Evolutionary conservation across 2,329 filamentous ascomycete species (phyloP), one percentile per base, ranked within the genome.

Genomic region (Aspergillaceae sp.): DNA sequence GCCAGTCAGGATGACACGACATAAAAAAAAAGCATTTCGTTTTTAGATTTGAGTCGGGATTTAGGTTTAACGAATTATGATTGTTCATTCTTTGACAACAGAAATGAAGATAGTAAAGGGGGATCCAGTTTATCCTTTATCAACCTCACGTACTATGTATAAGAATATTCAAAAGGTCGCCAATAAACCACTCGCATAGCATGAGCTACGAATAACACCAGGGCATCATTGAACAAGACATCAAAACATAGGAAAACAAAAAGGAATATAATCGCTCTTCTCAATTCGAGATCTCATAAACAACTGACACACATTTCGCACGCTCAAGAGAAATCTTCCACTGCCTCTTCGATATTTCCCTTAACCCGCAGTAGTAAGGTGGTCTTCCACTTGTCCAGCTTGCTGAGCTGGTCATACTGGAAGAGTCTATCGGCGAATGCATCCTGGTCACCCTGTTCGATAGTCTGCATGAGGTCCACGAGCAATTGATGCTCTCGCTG

Each of bases 371-470:
- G 72, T 52, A 95, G 68, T 48, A 95, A 73, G 30, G 84, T 87
- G 43, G 87, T 95, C 84, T 96, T 95, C 91, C 91, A 97, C 74
- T 91, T 92, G 64, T 96, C 90, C 61, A 97, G 72, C 75, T 92
- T 92, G 72, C 83, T 92, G 72, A 95, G 76, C 72, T 94, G 87
- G 66, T 96, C 89, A 63, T 81, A 97, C 65, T 91, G 83, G 74
- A 86, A 94, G 52, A 92, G 70, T 66, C 90, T 89, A 62, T 94
- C 87, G 26, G 84, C 80, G 60, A 94, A 97, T 50, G 77, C 75
- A 58, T 95, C 88, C 65, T 86, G 83, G 59, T 94, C 87, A 46
- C 83, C 83, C 30, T 80, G 77, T 61, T 92, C 83, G 48, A 95
- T 76, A 3, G 86, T 80, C 49, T 84, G 82, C 30, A 80, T 73